A percentile compares a stretch with the other conserved stretches of the same genome.
Conservation (phyloP, 108 stramenopile genomes). For the Fragilaria radians region DNA sequence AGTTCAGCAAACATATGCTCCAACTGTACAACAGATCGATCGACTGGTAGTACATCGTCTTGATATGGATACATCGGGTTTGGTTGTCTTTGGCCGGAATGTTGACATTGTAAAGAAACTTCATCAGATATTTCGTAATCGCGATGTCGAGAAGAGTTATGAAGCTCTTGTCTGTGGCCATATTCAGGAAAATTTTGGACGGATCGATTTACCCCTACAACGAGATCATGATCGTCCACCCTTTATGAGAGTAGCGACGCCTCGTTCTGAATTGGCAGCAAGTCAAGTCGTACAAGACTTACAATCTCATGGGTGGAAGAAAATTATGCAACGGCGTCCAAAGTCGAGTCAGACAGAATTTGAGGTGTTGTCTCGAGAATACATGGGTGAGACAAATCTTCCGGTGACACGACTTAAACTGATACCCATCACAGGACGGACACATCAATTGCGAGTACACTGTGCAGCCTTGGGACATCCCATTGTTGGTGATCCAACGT, state of each 20-base stretch:
- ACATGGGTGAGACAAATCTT: conserved; percentile 11
- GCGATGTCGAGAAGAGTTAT: conserved; percentile 52
- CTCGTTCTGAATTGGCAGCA: conserved; percentile 45
- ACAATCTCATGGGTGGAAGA: conserved; percentile 56
- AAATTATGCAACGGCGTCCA: conserved; percentile 55
- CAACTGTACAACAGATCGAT: conserved; percentile 8
- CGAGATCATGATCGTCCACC: conserved; percentile 69
- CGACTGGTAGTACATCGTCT: conserved; percentile 78
- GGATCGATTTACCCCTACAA: conserved; percentile 70
- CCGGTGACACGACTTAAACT: conserved; percentile 59
- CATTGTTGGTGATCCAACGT: conserved; percentile 78
- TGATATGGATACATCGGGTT: conserved; percentile 81
- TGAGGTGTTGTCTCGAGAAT: conserved; percentile 37
- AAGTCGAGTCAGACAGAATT: conserved; percentile 70
- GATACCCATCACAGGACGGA: conserved; percentile 47
- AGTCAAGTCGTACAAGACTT: conserved; percentile 43
- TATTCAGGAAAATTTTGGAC: conserved; percentile 20
- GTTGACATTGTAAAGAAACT: conserved; percentile 27
- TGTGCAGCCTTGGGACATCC: conserved; percentile 82
- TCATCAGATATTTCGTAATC: conserved; percentile 61
- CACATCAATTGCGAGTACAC: conserved; percentile 85
- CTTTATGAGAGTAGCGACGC: conserved; percentile 80
- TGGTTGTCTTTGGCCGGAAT: conserved; percentile 61
- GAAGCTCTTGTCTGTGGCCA: conserved; percentile 74
- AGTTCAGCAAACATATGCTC: conserved; percentile 35